Percentiles rank a stretch among this genome's conserved stretches.
Evolutionary conservation across 495 filamentous ascomycete species (phyloP).

Genomic region (Monascus purpureus): DNA sequence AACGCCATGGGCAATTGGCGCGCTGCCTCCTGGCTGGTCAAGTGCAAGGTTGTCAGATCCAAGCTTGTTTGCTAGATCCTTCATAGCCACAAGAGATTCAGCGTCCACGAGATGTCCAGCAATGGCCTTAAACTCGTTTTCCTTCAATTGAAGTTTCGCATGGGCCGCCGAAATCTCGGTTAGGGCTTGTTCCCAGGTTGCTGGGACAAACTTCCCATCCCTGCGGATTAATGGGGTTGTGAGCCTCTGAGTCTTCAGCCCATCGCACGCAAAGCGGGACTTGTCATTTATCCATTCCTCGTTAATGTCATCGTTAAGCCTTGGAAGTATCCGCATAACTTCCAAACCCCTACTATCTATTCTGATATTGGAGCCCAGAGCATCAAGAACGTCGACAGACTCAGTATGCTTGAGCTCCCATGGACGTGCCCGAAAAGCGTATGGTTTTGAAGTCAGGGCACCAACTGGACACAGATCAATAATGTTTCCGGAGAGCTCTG

Average conservation of each 20-base stretch:
- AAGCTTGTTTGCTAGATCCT: conserved; percentile 90
- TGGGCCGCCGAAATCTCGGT: conserved; percentile 69
- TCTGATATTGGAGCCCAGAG: conserved; percentile 83
- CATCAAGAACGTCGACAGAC: conserved; percentile 88
- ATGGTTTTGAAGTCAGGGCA: conserved; percentile 90
- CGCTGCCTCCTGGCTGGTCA: conserved; percentile 71
- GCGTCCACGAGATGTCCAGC: conserved; percentile 82
- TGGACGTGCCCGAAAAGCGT: conserved; percentile 89
- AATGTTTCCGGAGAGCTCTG: conserved; percentile 91
- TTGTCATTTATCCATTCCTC: conserved; percentile 99
- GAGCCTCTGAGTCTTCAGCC: conserved; percentile 85
- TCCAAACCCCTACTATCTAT: conserved; percentile 88
- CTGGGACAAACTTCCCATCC: conserved; percentile 77
- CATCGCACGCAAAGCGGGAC: conserved; percentile 90
- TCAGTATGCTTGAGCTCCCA: conserved; percentile 93
- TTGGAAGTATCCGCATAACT: conserved; percentile 85
- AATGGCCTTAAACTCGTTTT: conserved; percentile 89
- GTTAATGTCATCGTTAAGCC: conserved; percentile 94
- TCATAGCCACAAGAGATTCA: conserved; percentile 89
- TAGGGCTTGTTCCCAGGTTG: conserved; percentile 87
- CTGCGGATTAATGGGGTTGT: conserved; percentile 83
- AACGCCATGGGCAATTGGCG: conserved; percentile 80
- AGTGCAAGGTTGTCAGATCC: conserved; percentile 91
- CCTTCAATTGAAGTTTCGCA: conserved; percentile 59
- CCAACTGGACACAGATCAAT: conserved; percentile 97